Evolutionary conservation across 2,329 filamentous ascomycete species (phyloP), one percentile per base, ranked within the genome.

Genomic region (Ascochyta viciae-villosae): DNA sequence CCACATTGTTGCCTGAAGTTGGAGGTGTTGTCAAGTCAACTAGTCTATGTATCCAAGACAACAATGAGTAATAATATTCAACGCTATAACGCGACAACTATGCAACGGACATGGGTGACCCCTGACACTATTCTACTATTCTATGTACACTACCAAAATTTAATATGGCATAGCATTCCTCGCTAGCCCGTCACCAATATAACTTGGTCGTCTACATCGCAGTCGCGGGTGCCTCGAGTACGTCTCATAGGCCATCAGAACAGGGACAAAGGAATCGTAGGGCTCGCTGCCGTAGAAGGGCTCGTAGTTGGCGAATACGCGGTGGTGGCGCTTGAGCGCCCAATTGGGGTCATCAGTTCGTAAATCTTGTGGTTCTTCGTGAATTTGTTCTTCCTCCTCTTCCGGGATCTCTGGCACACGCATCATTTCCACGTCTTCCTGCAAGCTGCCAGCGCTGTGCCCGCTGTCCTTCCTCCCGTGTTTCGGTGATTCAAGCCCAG

Each of bases 251-350:
- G 24, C 60, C 3, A 31, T n/a, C 10, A 56, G 35, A 29, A 74
- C 57, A 23, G 71, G 71, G 3, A 74, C 52, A 43, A 56, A 68
- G 37, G 67, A 71, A 35, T 60, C 54, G 53, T 72, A 73, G 8
- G 66, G 70, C 49, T 53, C 33, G 2, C 61, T 66, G 12, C 68
- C 70, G 22, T 66, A 59, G 13, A 67, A 31, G 2, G 67, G 63
- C 31, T 60, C 55, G 45, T 63, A 61, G 24, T 56, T 47, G 8
- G 47, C 53, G 42, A 56, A 47, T 6, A 61, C 29, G 31, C 54
- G 54, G 43, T 52, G 52, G 38, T 65, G 59, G 16, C 54, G 63
- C 56, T 70, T 72, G n/a, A 71, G 57, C 7, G 46, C 63, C 61
- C 63, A 67, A 43, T 71, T 71, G 13, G 66, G 64, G 47, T 71